Conservation (phyloP, 495 filamentous ascomycete genomes). For the Aspergillus sclerotioniger region DNA sequence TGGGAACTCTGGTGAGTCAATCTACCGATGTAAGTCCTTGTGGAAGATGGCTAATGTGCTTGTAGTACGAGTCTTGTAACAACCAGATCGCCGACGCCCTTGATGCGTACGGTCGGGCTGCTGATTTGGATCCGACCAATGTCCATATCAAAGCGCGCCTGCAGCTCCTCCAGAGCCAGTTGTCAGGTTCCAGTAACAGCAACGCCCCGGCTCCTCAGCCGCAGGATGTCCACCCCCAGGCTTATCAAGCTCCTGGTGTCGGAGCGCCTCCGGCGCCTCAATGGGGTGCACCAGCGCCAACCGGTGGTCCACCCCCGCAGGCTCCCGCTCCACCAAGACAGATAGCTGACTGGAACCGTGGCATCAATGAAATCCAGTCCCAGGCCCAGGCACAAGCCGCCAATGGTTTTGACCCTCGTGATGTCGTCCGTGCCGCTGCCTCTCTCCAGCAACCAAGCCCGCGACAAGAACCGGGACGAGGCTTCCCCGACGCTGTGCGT, state of each 20-base stretch:
- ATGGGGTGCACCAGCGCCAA: constrained; percentile 71
- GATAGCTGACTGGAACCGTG: constrained; percentile 69
- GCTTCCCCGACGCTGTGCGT: constrained; percentile 70
- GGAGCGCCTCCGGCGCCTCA: constrained; percentile 77
- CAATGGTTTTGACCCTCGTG: constrained; percentile 77
- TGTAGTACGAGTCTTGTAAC: constrained; percentile 91
- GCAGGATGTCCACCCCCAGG: constrained; percentile 83
- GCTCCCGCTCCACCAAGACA: constrained; percentile 60
- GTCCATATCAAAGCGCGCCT: constrained; percentile 95
- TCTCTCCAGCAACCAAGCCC: constrained; percentile 67
- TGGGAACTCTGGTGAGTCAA: constrained; percentile 83
- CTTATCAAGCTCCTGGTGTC: constrained; percentile 72
- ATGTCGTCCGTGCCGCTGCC: constrained; percentile 62
- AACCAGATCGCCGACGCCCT: constrained; percentile 97
- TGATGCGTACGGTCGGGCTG: constrained; percentile 91
- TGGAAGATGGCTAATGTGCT: constrained; percentile 11
- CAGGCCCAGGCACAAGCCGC: constrained; percentile 61
- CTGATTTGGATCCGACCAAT: constrained; percentile 89
- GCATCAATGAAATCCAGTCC: constrained; percentile 72
- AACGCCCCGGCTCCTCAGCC: constrained; percentile 70
- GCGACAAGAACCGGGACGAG: constrained; percentile 65
- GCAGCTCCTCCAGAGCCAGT: constrained; percentile 77
- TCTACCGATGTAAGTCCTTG: background rate
- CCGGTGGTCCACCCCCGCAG: constrained; percentile 59
- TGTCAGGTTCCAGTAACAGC: constrained; percentile 65